Evolutionary conservation across 2,329 filamentous ascomycete genomes (phyloP).

Genomic region (Trichoderma koningii): DNA sequence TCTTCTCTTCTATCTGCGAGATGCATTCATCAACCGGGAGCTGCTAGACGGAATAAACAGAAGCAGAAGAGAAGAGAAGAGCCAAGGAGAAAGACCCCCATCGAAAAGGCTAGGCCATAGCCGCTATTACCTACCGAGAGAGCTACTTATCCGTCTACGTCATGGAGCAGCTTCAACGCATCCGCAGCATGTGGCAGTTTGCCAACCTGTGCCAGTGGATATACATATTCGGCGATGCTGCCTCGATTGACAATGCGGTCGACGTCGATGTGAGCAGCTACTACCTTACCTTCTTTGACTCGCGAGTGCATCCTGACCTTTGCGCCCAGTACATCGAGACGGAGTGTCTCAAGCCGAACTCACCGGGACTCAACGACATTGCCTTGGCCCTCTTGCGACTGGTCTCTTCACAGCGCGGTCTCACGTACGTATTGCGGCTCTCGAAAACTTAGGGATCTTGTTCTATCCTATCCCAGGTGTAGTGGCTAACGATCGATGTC

Average conservation of each 20-base stretch:
- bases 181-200: slow-evolving; percentile 95
- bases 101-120: not conserved
- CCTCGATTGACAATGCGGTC: slow-evolving; percentile 86
- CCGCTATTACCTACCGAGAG: slow-evolving; percentile 23
- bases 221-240: slow-evolving; percentile 80
- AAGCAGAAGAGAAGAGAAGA: slow-evolving; percentile 3
- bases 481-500: slow-evolving; percentile 31
- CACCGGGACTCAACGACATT: slow-evolving; percentile 74
- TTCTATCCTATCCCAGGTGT: too few species aligned
- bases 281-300: too few species aligned
- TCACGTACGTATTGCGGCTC: slow-evolving; percentile 66
- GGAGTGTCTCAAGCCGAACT: slow-evolving; percentile 81
- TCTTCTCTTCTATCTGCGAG: not conserved
- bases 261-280: slow-evolving; percentile 74
- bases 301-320: not conserved
- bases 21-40: not conserved
- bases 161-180: slow-evolving; percentile 42
- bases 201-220: slow-evolving; percentile 93
- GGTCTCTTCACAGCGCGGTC: slow-evolving; percentile 87
- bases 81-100: not conserved
- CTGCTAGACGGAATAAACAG: not conserved
- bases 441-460: not conserved
- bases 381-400: slow-evolving; percentile 87
- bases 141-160: slow-evolving; percentile 38
- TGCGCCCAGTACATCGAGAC: slow-evolving; percentile 73